Evolutionary conservation across 2,329 filamentous ascomycete species (phyloP), one percentile per base, ranked within the genome.

Genomic region (Monilinia fructicola): DNA sequence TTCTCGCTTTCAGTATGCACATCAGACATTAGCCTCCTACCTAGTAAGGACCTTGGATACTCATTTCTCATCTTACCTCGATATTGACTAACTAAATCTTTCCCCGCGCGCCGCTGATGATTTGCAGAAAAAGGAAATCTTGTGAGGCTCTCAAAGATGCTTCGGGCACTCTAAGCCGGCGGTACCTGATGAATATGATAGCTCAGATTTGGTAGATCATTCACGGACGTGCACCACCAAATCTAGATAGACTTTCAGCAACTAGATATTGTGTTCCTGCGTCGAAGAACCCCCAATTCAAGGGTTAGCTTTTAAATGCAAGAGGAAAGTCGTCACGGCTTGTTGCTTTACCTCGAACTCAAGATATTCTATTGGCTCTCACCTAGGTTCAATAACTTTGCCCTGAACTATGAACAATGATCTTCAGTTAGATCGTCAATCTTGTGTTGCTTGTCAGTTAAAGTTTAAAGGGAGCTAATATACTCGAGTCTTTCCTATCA

Each of bases 381-480:
- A 26, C 44, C 35, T 44, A 48, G 23, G 9, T 31, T 18, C 48
- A 28, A 35, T 35, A 2, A 21, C 31, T 54, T 46, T n/a, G 38
- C 40, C 52, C 35, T 54, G 21, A 46, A 31, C 40, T 56, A 40
- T 64, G 28, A 56, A n/a, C 35, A 23, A n/a, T 54, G 55, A 38
- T 46, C 55, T 66, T 35, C 18, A 44, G 55, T 42, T 54, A 67
- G 65, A 70, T 67, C 52, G 48, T 18, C 52, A 12, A 68, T 70
- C 62, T 68, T 68, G 61, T 67, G 50, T 21, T 64, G 65, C 67
- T 54, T 54, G 52, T 70, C 64, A 69, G 67, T 68, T 65, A 68
- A 70, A 71, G 66, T 65, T 70, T 70, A 68, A 69, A 68, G 65
- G 61, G 52, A 68, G 67, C 67, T 68, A 69, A 65, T 21, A 63